phyloP scores from a whole-genome alignment of 2,329 filamentous ascomycete genomes.

The Trichoderma afroharzianum region DNA sequence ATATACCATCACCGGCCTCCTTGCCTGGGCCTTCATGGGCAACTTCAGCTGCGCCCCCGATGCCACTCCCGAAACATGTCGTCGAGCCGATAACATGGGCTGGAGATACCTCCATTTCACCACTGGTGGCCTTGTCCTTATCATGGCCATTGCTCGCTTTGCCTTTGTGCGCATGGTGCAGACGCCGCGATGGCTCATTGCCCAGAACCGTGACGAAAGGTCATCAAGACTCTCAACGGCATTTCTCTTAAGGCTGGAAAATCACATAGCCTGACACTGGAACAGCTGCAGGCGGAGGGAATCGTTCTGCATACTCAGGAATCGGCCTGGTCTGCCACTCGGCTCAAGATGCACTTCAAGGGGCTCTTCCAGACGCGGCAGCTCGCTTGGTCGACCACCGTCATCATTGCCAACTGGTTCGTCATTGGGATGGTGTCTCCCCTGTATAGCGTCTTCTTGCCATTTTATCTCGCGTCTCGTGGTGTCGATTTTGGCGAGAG shows the following conservation, averaged over 20 bases:
- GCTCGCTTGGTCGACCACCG: slow-evolving; percentile 12
- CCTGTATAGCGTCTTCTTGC: slow-evolving; percentile 15
- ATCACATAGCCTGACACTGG: slow-evolving; percentile 13
- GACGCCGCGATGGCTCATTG: slow-evolving; percentile 18
- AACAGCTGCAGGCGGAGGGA: slow-evolving; percentile 12
- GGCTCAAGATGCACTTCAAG: slow-evolving; percentile 19
- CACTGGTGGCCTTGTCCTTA: slow-evolving; percentile 2
- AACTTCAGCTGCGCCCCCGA: slow-evolving; percentile 17
- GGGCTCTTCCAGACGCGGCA: slow-evolving; percentile 17
- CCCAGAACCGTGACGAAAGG: slow-evolving; percentile 18
- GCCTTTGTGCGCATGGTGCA: slow-evolving; percentile 17
- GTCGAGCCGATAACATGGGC: slow-evolving; percentile 16
- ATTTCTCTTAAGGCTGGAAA: slow-evolving; percentile 9
- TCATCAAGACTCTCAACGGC: slow-evolving; percentile 16
- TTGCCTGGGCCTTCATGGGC: slow-evolving; percentile 19
- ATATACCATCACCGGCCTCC: slow-evolving; percentile 15
- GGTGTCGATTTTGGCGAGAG: slow-evolving; percentile 9
- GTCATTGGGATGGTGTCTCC: slow-evolving; percentile 20
- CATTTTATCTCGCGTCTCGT: slow-evolving; percentile 14
- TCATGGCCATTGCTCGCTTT: slow-evolving; percentile 16
- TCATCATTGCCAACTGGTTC: slow-evolving; percentile 18
- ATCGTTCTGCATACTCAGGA: slow-evolving; percentile 17
- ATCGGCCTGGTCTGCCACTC: slow-evolving; percentile 15
- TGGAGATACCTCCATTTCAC: slow-evolving; percentile 19
- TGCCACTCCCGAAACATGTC: slow-evolving; percentile 8